phyloP scores from a whole-genome alignment of 73 alveolate species.

The Stentor coeruleus region DNA sequence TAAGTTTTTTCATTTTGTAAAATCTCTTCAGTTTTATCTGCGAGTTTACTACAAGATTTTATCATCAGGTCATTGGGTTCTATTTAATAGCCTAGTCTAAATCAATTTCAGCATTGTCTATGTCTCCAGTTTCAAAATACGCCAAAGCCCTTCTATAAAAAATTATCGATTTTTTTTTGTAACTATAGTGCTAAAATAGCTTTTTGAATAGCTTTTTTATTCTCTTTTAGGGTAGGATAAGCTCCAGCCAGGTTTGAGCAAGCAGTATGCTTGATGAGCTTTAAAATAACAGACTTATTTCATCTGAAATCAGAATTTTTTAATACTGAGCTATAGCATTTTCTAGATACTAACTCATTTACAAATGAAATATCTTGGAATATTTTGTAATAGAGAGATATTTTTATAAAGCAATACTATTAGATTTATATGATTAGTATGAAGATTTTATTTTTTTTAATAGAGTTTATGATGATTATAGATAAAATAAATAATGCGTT shows the following conservation, averaged over 20 bases:
- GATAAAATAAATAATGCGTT: too few relatives aligned
- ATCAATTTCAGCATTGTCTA: neutral
- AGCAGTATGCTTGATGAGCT: neutral
- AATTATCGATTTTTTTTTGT: neutral
- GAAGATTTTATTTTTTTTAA: too few relatives aligned
- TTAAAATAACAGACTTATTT: neutral
- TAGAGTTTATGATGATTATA: too few relatives aligned
- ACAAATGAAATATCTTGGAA: neutral
- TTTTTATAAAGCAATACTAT: too few relatives aligned
- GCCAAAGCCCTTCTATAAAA: constrained; percentile 12
- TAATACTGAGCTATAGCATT: neutral
- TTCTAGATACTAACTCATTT: neutral
- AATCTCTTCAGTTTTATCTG: neutral
- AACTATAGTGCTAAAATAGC: neutral
- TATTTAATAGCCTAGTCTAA: neutral
- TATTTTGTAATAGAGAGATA: neutral
- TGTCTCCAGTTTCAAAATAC: neutral
- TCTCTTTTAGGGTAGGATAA: neutral
- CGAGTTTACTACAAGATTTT: neutral
- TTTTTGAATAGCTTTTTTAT: neutral
- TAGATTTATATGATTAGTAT: too few relatives aligned
- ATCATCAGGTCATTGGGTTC: neutral
- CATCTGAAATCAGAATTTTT: neutral
- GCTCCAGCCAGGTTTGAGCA: constrained; percentile 13
- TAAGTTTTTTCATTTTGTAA: neutral